phyloP scores from a whole-genome alignment of 2,329 filamentous ascomycete genomes.

The Penicillium griseofulvum region DNA sequence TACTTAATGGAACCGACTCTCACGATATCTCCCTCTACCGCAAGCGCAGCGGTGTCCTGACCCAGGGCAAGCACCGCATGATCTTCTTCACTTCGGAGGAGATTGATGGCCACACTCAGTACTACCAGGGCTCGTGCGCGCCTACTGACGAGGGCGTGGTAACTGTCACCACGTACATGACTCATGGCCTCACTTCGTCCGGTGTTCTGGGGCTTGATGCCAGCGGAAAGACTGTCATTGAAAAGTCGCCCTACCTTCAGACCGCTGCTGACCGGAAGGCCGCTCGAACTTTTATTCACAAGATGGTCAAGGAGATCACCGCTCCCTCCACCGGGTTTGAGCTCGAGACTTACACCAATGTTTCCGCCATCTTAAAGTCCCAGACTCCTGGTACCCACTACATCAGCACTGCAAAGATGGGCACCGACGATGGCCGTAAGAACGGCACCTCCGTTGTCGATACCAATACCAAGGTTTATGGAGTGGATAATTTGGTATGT shows the following conservation, averaged over 20 bases:
- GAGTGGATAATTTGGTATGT: constrained; percentile 59
- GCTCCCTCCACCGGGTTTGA: constrained; percentile 18
- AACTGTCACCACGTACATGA: constrained; percentile 27
- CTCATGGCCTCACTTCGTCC: constrained; percentile 28
- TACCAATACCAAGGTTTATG: constrained; percentile 62
- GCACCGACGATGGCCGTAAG: constrained; percentile 55
- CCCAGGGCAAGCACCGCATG: constrained; percentile 27
- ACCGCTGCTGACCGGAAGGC: constrained; percentile 24
- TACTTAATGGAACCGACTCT: constrained; percentile 19
- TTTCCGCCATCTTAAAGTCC: constrained; percentile 22
- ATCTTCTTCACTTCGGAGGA: constrained; percentile 29
- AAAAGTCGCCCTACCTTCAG: constrained; percentile 26
- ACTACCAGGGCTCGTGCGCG: constrained; percentile 27
- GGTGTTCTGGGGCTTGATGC: constrained; percentile 25
- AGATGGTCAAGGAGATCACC: constrained; percentile 22
- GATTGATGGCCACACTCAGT: constrained; percentile 25
- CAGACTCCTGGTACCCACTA: constrained; percentile 50
- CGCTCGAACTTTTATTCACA: constrained; percentile 20
- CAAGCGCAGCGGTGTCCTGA: constrained; percentile 19
- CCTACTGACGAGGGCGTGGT: constrained; percentile 17
- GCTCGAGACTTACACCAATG: constrained; percentile 24
- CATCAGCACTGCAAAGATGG: constrained; percentile 59
- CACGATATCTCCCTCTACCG: constrained; percentile 26
- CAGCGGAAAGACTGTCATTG: constrained; percentile 26
- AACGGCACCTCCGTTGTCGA: constrained; percentile 63